A percentile compares a stretch with the other conserved stretches of the same genome.
These are phyloP conservation scores for Punica granatum DNA, from an alignment of 345 rosid species.

Conservation along the genomic window DNA sequence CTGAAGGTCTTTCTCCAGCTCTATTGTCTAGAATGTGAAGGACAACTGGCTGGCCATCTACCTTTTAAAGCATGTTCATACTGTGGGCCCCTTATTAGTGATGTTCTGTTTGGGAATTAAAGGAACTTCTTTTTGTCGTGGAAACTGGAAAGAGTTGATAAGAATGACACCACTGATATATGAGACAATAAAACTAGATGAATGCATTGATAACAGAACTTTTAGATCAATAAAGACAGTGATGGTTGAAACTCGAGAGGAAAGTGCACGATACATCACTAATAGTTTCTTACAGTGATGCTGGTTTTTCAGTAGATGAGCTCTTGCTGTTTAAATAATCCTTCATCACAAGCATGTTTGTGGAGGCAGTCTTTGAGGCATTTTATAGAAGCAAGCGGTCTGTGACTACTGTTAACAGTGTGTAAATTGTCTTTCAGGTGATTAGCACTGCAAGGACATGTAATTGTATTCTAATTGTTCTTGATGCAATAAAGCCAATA, in stretches of 20 bases:
- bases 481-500: slow-evolving; percentile 96
- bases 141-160: not conserved
- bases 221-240: not conserved
- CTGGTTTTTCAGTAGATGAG: not conserved
- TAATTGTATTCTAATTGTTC: slow-evolving; percentile 89
- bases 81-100: not conserved
- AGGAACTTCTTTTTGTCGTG: too few relatives aligned
- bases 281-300: not conserved
- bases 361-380: not conserved
- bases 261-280: not conserved
- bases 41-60: not conserved
- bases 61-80: not conserved
- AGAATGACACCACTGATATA: not conserved
- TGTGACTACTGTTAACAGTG: not conserved
- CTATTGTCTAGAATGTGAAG: not conserved
- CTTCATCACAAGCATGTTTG: not conserved
- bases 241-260: not conserved
- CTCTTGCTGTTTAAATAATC: not conserved
- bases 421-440: slow-evolving; percentile 41
- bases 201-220: not conserved
- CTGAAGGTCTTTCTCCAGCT: not conserved
- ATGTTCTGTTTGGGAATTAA: too few relatives aligned
- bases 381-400: not conserved
- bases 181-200: not conserved
- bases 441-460: slow-evolving; percentile 97